Evolutionary conservation across 2,329 filamentous ascomycete species (phyloP), one percentile per base, ranked within the genome.

Genomic region (Sporothrix phasma): DNA sequence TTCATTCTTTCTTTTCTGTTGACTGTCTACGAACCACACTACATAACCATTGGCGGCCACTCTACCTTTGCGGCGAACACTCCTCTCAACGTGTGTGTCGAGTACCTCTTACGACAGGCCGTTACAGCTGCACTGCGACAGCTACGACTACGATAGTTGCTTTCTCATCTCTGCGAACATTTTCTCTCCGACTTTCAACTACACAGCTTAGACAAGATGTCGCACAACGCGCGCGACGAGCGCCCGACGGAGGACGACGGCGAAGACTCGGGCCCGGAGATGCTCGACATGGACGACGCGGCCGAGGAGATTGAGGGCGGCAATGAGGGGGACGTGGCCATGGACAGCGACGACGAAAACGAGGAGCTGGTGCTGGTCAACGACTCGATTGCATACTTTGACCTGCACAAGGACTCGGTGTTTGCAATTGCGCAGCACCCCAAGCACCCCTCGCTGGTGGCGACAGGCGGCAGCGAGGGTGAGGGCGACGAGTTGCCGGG

Each of bases 351-450:
- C 43, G 66, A 65, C 3, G 53, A 64, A 17, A 45, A 79, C 41
- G 77, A 87, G 69, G 90, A 94, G 74, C 85, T 97, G 47, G 78
- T 84, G 47, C 81, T 97, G 6, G 85, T 94, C 67, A 99, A 97
- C 80, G 93, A 99, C 80, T 95, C 91, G 69, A 81, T 88, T 69
- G 93, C 91, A 66, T 93, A 96, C 79, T 97, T 97, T 73, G 94
- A 97, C 79, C 76, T 78, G 41, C 91, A 97, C 79, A 88, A 86
- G 70, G 92, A 97, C 81, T 92, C 88, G 66, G 89, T 99, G 72
- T 99, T 97, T 79, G 86, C 90, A 76, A 94, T 99, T 74, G 91
- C 93, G 19, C 91, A 96, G 74, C 94, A 99, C 74, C 94, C 94
- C 3, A 79, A 86, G 6, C 82, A 89, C 72, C 85, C 88, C 5